Evolutionary conservation across 2,329 filamentous ascomycete genomes (phyloP), one percentile per base, ranked within the genome.

Genomic region (Epichloe sibirici): DNA sequence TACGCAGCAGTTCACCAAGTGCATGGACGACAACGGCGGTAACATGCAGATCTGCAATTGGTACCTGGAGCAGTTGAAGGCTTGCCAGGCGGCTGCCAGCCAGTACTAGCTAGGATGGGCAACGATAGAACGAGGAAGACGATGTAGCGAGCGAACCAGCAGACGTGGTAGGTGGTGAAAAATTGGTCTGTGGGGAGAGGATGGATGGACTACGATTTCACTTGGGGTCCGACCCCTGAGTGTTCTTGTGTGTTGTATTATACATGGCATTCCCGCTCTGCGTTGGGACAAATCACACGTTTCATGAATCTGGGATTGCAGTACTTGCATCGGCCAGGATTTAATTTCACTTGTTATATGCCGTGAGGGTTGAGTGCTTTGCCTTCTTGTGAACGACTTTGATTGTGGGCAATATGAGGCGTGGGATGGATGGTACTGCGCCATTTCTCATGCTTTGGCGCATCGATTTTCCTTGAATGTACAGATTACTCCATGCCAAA

Each of bases 31-130:
- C 66, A 86, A 98, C 71, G 76, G 83, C 67, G 93, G 93, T 61
- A 90, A 93, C 73, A 83, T 98, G 85, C 85, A 86, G 67, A 94
- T 96, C 67, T 98, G 93, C 75, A 86, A 87, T 61, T 98, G 91
- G 90, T 98, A 98, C 71, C 75, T 98, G 63, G 93, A 98, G 70
- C 91, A 98, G 80, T 78, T 98, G 71, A 91, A 90, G 78, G 86
- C 87, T 53, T 91, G 87, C 78, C 87, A 91, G 76, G 74, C 80
- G 58, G 86, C 88, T 61, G 84, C 87, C 52, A 81, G 76, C 70
- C 81, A 75, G 62, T 88, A 88, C 73, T 88, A 82, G 67, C 73
- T 88, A 82, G 67, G 45, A n/a, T 40, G 8, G 31, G 38, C 4
- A n/a, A 48, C 23, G 40, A 43, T 45, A 45, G 40, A 55, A 55